Conservation (phyloP, 2,329 filamentous ascomycete species). For the Fusarium poae region DNA sequence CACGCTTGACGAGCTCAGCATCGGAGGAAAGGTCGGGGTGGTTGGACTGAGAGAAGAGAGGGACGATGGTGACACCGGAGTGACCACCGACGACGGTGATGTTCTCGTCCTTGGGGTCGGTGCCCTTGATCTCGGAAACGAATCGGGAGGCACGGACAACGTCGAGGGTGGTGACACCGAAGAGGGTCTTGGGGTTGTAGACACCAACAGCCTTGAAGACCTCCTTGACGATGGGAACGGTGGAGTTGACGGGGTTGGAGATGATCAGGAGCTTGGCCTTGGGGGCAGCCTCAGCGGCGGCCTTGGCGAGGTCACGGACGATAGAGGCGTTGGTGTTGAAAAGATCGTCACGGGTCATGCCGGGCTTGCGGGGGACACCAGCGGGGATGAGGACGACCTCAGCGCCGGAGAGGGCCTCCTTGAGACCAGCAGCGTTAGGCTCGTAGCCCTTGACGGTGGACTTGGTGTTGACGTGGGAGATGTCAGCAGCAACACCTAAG, state of each 20-base stretch:
- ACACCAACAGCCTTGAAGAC: slow-evolving; percentile 95
- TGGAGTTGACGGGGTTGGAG: slow-evolving; percentile 99
- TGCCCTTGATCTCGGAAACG: slow-evolving; percentile 92
- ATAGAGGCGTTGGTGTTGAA: slow-evolving; percentile 99
- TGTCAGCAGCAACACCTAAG: slow-evolving; percentile 94
- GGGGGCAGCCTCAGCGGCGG: slow-evolving; percentile 86
- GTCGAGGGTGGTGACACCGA: slow-evolving; percentile 99
- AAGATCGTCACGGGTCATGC: slow-evolving; percentile 99
- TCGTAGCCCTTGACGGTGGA: slow-evolving; percentile 92
- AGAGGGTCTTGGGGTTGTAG: slow-evolving; percentile 99
- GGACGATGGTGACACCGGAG: slow-evolving; percentile 98
- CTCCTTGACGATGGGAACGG: slow-evolving; percentile 96
- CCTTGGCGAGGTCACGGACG: slow-evolving; percentile 97
- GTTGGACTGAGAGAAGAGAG: slow-evolving; percentile 93
- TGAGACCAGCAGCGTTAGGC: slow-evolving; percentile 79
- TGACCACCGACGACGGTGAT: slow-evolving; percentile 97
- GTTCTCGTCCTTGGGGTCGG: slow-evolving; percentile 91
- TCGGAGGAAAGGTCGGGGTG: slow-evolving; percentile 86
- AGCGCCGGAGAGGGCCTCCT: slow-evolving; percentile 82
- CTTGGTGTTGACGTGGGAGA: slow-evolving; percentile 99
- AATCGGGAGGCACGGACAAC: slow-evolving; percentile 98
- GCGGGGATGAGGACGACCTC: slow-evolving; percentile 98
- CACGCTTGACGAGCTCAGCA: slow-evolving; percentile 86
- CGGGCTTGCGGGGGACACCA: slow-evolving; percentile 98
- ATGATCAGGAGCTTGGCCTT: slow-evolving; percentile 97